Evolutionary conservation across 2,329 filamentous ascomycete genomes (phyloP), one percentile per base, ranked within the genome.

Genomic region (Colletotrichum paranaense): DNA sequence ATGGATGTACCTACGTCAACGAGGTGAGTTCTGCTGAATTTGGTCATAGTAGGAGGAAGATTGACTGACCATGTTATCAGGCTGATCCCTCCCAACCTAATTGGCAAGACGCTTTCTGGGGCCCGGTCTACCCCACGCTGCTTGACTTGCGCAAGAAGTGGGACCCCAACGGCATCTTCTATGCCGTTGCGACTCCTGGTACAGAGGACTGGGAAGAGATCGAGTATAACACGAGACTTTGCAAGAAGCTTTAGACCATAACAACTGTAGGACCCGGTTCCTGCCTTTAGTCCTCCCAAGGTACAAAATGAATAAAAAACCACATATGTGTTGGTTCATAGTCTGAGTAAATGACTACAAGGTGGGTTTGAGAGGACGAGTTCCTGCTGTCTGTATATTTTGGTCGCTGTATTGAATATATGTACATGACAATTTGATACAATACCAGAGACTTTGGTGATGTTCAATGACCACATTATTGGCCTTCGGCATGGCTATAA

Each of bases 1-100:
- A 80, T 30, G 82, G 83, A 1, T 82, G 83, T 26, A 81, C 83
- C 7, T 88, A 88, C 75, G 76, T 87, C 70, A 88, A 86, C 74
- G 86, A 87, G 80, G 80, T 80, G 72, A 67, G 75, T 56, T 8
- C 62, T 73, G 22, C 16, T n/a, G 75, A 52, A 2, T 1, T 16
- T 32, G 1, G 19, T 4, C 5, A 16, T 2, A 30, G 19, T 2
- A 11, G 4, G 14, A 7, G 0, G 3, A 2, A 1, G 2, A 1
- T 4, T 32, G 6, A 32, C 24, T 60, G 8, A 64, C 1, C 12
- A 35, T 2, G 3, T 28, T n/a, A 12, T 3, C 59, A 79, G 79
- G 82, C 79, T 5, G 80, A 84, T 57, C 77, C 79, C 2, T 80
- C 79, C 32, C 79, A 82, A 71, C 78, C 78, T 0, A 76, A 85